Base-by-base conservation (phyloP, 352 stramenopile genomes). In the Phytopythium litorale region DNA sequence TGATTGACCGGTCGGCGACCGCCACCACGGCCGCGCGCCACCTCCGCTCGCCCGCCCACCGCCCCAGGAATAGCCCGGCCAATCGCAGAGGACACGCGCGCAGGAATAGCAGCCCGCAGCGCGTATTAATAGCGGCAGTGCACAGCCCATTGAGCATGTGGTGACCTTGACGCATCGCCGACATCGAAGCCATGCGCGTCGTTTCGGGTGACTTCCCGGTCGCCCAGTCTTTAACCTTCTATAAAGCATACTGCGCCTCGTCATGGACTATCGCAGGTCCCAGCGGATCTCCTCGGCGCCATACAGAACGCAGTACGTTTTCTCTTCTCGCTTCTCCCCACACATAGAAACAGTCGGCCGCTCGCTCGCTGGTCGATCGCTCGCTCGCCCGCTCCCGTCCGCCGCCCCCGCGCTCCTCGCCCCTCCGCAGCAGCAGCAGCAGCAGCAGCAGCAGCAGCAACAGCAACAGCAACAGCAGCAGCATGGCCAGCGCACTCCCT, bases 401-500 rank as follows among this genome's bases (percentile, higher is more conserved):
- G 28, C 28, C 28, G 28, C 4, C 28, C 28, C 2, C 28, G 28
- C 23, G 19, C n/a, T 48, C 13, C 51, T 32, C 33, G 28, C 28
- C 28, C 28, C 28, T 4, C 4, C n/a, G n/a, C n/a, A n/a, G n/a
- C n/a, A n/a, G n/a, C n/a, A n/a, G n/a, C n/a, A n/a, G n/a, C n/a
- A n/a, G n/a, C n/a, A n/a, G n/a, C n/a, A n/a, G n/a, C n/a, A n/a
- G n/a, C n/a, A n/a, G n/a, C n/a, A n/a, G n/a, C 28, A 2, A 4
- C 28, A 30, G 28, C 28, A 30, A 30, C 28, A 30, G 28, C 28
- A 30, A 18, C 52, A 19, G 13, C 52, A 23, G 11, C 67, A 66
- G 13, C 19, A 87, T 87, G 78, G 79, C 81, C 56, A 88, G 75
- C 65, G 69, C 75, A 18, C 73, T 92, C 52, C 83, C 79, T 32